phyloP scores from a whole-genome alignment of 2,329 filamentous ascomycete genomes.

The Venturia effusa region DNA sequence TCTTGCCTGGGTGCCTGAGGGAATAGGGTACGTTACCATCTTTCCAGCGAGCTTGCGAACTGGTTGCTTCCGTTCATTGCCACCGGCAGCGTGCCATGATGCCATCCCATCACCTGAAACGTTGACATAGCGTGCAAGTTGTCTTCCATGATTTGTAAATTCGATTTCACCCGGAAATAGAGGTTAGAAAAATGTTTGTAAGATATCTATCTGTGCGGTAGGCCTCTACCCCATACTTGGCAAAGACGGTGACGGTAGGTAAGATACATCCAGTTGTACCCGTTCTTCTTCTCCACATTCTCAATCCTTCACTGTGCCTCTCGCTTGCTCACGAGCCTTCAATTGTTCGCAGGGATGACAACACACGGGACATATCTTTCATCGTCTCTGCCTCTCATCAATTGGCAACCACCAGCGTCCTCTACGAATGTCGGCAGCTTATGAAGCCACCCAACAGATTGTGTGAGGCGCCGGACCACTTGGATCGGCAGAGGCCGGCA shows the following conservation, averaged over 20 bases:
- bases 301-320: not conserved
- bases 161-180: no score
- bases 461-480: not conserved
- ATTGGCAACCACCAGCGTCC: not conserved
- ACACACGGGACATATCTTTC: not conserved
- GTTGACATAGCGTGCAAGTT: no score
- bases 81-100: no score
- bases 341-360: not conserved
- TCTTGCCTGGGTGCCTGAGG: no score
- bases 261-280: no score
- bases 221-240: not conserved
- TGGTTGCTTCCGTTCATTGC: no score
- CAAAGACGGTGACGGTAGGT: not conserved
- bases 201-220: no score
- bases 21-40: no score
- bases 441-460: not conserved
- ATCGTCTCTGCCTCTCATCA: not conserved
- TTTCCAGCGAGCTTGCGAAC: no score
- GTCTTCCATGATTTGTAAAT: no score
- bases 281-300: not conserved
- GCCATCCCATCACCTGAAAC: no score
- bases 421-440: not conserved
- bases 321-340: not conserved
- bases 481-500: not conserved
- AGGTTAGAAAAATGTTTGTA: no score